Conservation (phyloP, 306 rosid species). For the Purshia tridentata region DNA sequence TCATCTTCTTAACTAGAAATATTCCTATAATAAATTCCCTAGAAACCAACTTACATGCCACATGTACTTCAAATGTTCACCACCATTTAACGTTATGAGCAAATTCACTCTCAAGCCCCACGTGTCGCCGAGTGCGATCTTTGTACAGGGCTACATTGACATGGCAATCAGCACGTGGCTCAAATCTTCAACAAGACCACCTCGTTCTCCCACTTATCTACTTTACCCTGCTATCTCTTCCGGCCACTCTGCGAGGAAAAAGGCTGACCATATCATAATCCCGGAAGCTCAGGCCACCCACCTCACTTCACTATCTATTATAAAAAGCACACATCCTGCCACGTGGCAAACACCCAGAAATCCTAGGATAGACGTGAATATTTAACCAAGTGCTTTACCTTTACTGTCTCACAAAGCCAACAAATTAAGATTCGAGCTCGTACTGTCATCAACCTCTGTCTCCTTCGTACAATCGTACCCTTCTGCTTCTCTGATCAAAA, state of each 20-base stretch:
- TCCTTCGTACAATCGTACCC: background rate
- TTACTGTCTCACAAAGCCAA: too few species aligned
- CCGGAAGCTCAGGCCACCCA: too few species aligned
- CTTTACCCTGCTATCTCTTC: constrained; percentile 1
- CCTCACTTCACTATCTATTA: too few species aligned
- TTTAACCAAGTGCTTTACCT: background rate
- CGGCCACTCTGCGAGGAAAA: constrained; percentile 32
- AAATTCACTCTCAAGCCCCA: too few species aligned
- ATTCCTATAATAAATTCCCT: too few species aligned
- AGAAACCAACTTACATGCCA: too few species aligned
- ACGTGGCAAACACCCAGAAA: constrained; percentile 26
- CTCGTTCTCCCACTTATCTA: constrained; percentile 6
- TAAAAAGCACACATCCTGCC: constrained; percentile 6
- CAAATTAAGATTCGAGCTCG: background rate
- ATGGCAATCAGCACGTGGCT: too few species aligned
- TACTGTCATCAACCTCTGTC: background rate
- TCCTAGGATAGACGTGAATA: constrained; percentile 15
- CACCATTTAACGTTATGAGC: too few species aligned
- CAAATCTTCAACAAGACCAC: background rate
- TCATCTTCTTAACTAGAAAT: too few species aligned
- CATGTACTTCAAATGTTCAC: too few species aligned
- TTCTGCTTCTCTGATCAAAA: background rate
- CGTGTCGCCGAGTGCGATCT: too few species aligned
- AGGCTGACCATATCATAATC: constrained; percentile 17
- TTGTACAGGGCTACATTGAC: too few species aligned